Base-by-base conservation (phyloP, 2,329 filamentous ascomycete species). In the Aspergillus tanneri region DNA sequence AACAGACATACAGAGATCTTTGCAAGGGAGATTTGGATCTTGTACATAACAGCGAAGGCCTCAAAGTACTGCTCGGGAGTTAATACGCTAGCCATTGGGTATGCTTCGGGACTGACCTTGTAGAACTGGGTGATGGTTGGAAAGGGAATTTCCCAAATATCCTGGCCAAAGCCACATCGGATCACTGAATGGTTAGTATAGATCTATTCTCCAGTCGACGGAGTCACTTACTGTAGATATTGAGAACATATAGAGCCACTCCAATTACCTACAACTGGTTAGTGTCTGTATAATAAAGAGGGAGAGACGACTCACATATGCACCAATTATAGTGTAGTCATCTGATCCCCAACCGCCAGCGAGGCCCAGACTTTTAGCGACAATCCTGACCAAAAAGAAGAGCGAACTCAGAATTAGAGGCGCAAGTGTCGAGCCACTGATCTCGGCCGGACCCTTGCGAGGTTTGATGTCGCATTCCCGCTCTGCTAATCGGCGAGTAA, bases 1-100 rank as follows among this genome's bases (percentile, higher is more conserved):
- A 61, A 61, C 3, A 61, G 54, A 23, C 57, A 56, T 3, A 61
- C 57, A 4, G 58, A 61, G 19, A 61, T 61, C 24, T 60, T 60
- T 6, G 53, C 53, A 3, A 60, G 58, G 5, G 58, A 60, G 28
- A 60, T 60, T 12, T 54, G 48, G 5, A 43, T 35, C 41, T 60
- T 60, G 42, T 60, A 60, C 24, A 49, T 24, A 10, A 60, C 28
- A 18, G 51, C 55, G n/a, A 56, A 56, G 4, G 46, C 44, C 22
- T 52, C 54, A 40, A 60, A 60, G 41, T 28, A 34, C 51, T 60
- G 2, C 10, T 1, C 5, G 19, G n/a, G n/a, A 11, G 8, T 11
- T n/a, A 27, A 18, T 35, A 16, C 11, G n/a, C 6, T 21, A 10
- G 18, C 2, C 11, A 12, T 22, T 8, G 1, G 16, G 18, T 5